Percentiles rank a stretch among this genome's conserved stretches.
These are phyloP conservation scores for Agaricus subrufescens DNA, from an alignment of 768 basidiomycete genomes.

Conservation along the genomic window DNA sequence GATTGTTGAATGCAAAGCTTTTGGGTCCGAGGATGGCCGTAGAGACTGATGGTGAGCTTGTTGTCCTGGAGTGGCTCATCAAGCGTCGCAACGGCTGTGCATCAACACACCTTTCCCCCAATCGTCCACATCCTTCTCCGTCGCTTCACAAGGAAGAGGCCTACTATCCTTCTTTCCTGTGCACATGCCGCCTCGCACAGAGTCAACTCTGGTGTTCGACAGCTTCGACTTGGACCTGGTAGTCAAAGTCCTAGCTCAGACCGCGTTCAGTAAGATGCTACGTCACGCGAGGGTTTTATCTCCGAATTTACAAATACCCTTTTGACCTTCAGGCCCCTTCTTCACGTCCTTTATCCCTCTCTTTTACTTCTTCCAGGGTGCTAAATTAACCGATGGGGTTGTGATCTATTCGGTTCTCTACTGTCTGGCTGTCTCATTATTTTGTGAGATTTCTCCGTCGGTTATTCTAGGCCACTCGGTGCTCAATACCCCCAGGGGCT, in stretches of 20 bases:
- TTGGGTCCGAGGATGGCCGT: too few species aligned
- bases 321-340: constrained; percentile 61
- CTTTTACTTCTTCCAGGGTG: constrained; percentile 72
- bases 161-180: neutral
- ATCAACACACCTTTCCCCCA: neutral
- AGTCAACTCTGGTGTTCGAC: constrained; percentile 57
- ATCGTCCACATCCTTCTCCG: too few species aligned
- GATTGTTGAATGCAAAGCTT: too few species aligned
- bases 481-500: constrained; percentile 42
- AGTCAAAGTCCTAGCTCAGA: constrained; percentile 73
- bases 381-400: constrained; percentile 41
- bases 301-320: neutral
- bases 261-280: constrained; percentile 64
- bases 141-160: too few species aligned
- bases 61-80: too few species aligned
- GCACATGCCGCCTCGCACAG: constrained; percentile 27
- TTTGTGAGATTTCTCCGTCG: constrained; percentile 51
- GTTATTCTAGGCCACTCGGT: neutral
- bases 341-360: constrained; percentile 78
- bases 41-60: too few species aligned
- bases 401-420: constrained; percentile 52
- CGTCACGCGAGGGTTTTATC: neutral
- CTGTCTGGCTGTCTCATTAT: constrained; percentile 51
- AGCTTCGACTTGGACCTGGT: constrained; percentile 72
- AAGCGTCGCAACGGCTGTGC: too few species aligned